Percentiles rank a stretch among this genome's conserved stretches.
Conservation (phyloP, 352 stramenopile species). For the Phytophthora cryptogea region DNA sequence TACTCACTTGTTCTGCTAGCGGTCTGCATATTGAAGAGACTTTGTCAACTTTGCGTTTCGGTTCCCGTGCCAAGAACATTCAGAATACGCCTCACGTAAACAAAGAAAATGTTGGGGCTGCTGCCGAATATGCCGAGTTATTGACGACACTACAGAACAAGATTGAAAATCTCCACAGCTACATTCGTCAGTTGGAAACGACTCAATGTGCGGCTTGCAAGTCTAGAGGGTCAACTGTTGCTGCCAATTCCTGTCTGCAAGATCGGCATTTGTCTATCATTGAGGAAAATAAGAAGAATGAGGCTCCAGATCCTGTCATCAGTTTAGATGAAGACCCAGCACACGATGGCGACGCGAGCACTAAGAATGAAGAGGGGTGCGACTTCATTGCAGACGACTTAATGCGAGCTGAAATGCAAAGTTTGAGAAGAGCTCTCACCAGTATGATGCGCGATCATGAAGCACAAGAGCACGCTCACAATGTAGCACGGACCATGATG, state of each 20-base stretch:
- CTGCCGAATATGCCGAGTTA: constrained; percentile 35
- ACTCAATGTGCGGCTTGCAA: constrained; percentile 22
- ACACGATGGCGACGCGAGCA: neutral
- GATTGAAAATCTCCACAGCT: constrained; percentile 59
- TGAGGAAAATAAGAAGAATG: neutral
- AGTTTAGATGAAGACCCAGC: constrained; percentile 1
- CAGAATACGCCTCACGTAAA: constrained; percentile 77
- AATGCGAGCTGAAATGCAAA: constrained; percentile 57
- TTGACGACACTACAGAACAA: constrained; percentile 57
- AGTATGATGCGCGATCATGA: constrained; percentile 47
- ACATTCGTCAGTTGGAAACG: constrained; percentile 58
- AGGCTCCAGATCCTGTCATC: neutral
- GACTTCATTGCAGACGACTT: constrained; percentile 38
- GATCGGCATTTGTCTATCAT: neutral
- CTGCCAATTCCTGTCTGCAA: neutral
- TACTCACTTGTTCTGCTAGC: constrained; percentile 62
- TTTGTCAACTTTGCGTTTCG: constrained; percentile 91
- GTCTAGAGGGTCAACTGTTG: constrained; percentile 1
- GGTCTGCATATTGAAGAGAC: constrained; percentile 62
- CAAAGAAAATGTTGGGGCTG: constrained; percentile 39
- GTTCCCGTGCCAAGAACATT: constrained; percentile 86
- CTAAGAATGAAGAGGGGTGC: neutral
- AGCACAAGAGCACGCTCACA: constrained; percentile 34
- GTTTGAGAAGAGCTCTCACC: constrained; percentile 42
- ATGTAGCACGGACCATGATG: constrained; percentile 23